phyloP scores from a whole-genome alignment of 768 basidiomycete species.

The Boletellus ananiceps region DNA sequence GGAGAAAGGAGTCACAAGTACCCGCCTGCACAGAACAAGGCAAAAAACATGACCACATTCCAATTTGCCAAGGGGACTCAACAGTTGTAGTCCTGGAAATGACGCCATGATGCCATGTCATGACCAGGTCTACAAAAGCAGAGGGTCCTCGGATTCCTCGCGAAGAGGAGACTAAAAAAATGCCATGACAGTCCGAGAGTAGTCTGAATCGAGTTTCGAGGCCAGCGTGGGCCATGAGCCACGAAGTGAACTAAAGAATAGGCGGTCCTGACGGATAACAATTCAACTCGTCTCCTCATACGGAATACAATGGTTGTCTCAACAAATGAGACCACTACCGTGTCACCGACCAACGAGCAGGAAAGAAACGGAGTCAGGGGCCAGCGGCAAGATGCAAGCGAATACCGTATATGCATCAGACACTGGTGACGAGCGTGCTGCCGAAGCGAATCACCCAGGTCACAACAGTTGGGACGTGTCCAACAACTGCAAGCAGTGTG shows the following conservation, averaged over 20 bases:
- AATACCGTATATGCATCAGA: neutral
- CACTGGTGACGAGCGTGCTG: neutral
- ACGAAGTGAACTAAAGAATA: slow-evolving; percentile 30
- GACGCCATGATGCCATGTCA: neutral
- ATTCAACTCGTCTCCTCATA: slow-evolving; percentile 15
- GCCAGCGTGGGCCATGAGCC: slow-evolving; percentile 14
- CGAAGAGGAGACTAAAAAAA: slow-evolving; percentile 10
- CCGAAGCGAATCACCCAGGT: no score
- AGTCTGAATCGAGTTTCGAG: slow-evolving; percentile 35
- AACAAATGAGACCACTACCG: neutral
- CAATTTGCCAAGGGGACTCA: neutral
- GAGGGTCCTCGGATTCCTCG: slow-evolving; percentile 3
- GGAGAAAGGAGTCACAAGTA: no score
- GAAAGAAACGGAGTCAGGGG: slow-evolving; percentile 1
- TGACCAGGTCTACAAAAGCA: slow-evolving; percentile 1
- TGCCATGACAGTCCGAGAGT: slow-evolving; percentile 25
- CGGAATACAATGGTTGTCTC: slow-evolving; percentile 1
- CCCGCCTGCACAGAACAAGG: no score
- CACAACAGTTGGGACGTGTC: no score
- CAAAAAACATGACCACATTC: neutral
- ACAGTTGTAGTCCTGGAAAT: slow-evolving; percentile 1
- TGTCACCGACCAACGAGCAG: slow-evolving; percentile 9
- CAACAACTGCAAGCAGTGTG: no score
- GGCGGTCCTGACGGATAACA: neutral
- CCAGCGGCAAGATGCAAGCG: neutral